Percentiles rank a stretch among this genome's conserved stretches.
Evolutionary conservation across 1,284 basidiomycete genomes (phyloP).

Genomic region (Abortiporus biennis): DNA sequence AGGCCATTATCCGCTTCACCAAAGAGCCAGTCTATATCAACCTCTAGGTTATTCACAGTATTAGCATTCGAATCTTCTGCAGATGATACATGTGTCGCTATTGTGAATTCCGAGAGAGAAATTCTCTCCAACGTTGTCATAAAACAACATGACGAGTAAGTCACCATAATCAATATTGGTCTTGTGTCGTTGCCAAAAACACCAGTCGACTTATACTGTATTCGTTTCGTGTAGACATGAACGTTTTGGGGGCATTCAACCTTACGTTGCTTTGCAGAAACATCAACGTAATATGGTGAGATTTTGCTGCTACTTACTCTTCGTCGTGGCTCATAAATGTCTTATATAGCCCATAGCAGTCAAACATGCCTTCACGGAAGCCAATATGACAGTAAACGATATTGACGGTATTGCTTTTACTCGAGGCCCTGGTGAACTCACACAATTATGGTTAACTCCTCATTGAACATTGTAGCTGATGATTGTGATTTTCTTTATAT

Average conservation of each 20-base stretch:
- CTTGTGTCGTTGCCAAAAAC: background rate
- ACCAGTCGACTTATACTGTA: conserved; percentile 2
- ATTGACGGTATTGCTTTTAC: conserved; percentile 90
- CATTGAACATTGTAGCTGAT: no score
- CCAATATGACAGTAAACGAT: conserved; percentile 50
- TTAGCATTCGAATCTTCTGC: conserved; percentile 83
- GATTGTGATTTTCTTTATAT: background rate
- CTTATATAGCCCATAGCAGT: conserved; percentile 66
- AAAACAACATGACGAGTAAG: conserved; percentile 66
- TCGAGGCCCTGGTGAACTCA: conserved; percentile 67
- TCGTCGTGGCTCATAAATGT: conserved; percentile 3
- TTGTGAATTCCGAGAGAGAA: conserved; percentile 61
- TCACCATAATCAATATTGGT: background rate
- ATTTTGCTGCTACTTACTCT: conserved; percentile 9
- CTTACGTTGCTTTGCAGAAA: conserved; percentile 65
- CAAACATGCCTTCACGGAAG: conserved; percentile 57
- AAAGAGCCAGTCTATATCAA: no score
- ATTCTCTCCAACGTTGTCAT: conserved; percentile 82
- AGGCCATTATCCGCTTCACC: no score
- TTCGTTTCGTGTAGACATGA: conserved; percentile 51
- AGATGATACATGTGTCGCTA: conserved; percentile 85
- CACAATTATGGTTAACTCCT: background rate
- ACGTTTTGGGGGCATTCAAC: conserved; percentile 79
- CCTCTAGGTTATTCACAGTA: conserved; percentile 45
- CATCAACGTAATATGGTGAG: conserved; percentile 76